A percentile compares a stretch with the other conserved stretches of the same genome.
Evolutionary conservation across 176 grass and related monocot species (phyloP).

Genomic region (Rhipidocladum racemiflorum): DNA sequence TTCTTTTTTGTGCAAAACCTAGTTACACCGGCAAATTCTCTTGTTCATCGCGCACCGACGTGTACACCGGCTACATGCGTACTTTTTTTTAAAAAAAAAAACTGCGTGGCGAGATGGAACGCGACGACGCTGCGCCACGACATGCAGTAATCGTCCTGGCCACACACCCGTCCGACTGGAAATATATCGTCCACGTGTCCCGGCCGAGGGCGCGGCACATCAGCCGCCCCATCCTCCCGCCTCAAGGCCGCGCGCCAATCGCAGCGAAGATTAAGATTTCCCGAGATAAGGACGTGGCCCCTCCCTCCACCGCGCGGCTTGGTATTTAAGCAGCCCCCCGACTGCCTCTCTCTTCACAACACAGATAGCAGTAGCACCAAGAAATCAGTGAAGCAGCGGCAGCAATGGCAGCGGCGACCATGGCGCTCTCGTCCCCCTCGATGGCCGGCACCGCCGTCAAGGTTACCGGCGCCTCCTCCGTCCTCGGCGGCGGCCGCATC

Average conservation of each 20-base stretch:
- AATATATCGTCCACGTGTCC: too few species aligned
- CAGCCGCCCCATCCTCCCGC: too few species aligned
- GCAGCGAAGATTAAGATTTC: slow-evolving; percentile 23
- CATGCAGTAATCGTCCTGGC: too few species aligned
- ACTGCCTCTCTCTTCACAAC: not conserved
- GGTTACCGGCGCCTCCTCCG: not conserved
- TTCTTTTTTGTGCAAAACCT: not conserved
- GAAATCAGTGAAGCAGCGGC: too few species aligned
- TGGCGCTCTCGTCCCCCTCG: slow-evolving; percentile 32
- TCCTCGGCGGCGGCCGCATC: slow-evolving; percentile 39
- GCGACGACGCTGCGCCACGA: too few species aligned
- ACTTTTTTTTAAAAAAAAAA: too few species aligned
- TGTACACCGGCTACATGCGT: too few species aligned
- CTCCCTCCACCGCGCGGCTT: not conserved
- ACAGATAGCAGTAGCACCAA: too few species aligned
- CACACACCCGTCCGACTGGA: too few species aligned
- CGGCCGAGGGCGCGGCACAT: too few species aligned
- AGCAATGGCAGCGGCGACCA: slow-evolving; percentile 21
- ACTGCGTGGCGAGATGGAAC: too few species aligned
- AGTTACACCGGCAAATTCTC: not conserved
- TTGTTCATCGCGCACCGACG: not conserved
- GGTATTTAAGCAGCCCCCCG: not conserved
- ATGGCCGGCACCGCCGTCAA: slow-evolving; percentile 30
- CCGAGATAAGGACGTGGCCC: slow-evolving; percentile 32
- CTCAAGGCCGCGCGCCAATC: slow-evolving; percentile 13